Evolutionary conservation across 495 filamentous ascomycete genomes (phyloP).

Genomic region (Lindgomyces ingoldianus): DNA sequence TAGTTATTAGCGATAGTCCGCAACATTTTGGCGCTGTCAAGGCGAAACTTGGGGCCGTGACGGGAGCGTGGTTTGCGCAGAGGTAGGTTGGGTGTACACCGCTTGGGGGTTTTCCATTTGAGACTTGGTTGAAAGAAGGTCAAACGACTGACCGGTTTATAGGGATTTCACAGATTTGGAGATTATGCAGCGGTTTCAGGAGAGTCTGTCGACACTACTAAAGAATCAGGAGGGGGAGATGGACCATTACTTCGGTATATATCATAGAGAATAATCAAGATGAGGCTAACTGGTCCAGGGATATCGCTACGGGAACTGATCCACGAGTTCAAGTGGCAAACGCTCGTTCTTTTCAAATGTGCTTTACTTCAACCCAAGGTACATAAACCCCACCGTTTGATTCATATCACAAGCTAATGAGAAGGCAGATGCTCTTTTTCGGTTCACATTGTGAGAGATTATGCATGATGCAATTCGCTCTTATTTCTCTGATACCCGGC

Average conservation of each 20-base stretch:
- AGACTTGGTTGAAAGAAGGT: slow-evolving; percentile 1
- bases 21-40: slow-evolving; percentile 56
- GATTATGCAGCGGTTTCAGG: slow-evolving; percentile 83
- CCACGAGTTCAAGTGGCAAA: slow-evolving; percentile 90
- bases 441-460: slow-evolving; percentile 89
- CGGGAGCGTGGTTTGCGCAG: slow-evolving; percentile 95
- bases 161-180: slow-evolving; percentile 74
- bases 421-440: slow-evolving; percentile 95
- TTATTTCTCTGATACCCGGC: slow-evolving; percentile 91
- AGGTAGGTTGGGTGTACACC: slow-evolving; percentile 59
- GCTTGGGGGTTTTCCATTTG: neutral
- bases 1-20: slow-evolving; percentile 89
- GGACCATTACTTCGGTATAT: slow-evolving; percentile 82
- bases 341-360: slow-evolving; percentile 89
- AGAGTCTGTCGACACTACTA: slow-evolving; percentile 72
- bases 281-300: slow-evolving; percentile 49
- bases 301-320: slow-evolving; percentile 89
- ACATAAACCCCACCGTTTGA: slow-evolving; percentile 10
- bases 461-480: slow-evolving; percentile 97
- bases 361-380: slow-evolving; percentile 94
- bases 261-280: neutral
- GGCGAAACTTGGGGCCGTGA: slow-evolving; percentile 84
- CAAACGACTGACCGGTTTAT: neutral
- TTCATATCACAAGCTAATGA: neutral
- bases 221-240: slow-evolving; percentile 68